These are phyloP conservation scores for Fraxinus platypoda DNA, from an alignment of 305 asterid genomes.

Conservation along the genomic window DNA sequence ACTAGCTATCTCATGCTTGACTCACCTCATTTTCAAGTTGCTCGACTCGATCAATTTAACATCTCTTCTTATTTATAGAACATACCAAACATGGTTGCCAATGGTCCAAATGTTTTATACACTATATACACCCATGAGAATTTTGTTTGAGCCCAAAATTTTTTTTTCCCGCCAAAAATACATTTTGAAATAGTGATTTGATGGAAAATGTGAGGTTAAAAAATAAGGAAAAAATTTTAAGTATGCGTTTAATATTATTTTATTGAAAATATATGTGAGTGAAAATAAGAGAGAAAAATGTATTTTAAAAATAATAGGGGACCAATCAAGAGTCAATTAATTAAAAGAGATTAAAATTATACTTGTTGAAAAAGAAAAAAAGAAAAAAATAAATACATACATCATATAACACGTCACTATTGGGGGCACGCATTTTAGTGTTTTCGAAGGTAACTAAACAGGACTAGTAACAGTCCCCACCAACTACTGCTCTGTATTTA, in stretches of 20 bases:
- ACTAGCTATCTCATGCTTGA: not conserved
- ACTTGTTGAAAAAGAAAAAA: not conserved
- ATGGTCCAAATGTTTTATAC: not conserved
- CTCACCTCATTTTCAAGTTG: not conserved
- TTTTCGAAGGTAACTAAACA: constrained; percentile 15
- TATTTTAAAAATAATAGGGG: no score
- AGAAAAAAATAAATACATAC: not conserved
- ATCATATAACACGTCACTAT: constrained; percentile 15
- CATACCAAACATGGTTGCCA: not conserved
- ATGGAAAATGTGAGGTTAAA: no score
- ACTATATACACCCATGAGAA: not conserved
- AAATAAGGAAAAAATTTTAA: no score
- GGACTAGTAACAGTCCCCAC: not conserved
- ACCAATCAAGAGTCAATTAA: no score
- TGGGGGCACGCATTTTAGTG: constrained; percentile 24
- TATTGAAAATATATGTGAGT: no score
- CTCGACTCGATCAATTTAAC: not conserved
- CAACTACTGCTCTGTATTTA: not conserved
- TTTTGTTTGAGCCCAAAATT: no score
- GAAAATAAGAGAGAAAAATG: no score
- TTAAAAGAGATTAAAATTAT: not conserved
- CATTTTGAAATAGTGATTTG: no score
- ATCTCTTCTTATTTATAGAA: not conserved
- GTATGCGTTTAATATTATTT: no score
- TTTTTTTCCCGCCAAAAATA: no score